Base-by-base conservation (phyloP, 1,139 yeast genomes). In the Saccharomyces hybrid region DNA sequence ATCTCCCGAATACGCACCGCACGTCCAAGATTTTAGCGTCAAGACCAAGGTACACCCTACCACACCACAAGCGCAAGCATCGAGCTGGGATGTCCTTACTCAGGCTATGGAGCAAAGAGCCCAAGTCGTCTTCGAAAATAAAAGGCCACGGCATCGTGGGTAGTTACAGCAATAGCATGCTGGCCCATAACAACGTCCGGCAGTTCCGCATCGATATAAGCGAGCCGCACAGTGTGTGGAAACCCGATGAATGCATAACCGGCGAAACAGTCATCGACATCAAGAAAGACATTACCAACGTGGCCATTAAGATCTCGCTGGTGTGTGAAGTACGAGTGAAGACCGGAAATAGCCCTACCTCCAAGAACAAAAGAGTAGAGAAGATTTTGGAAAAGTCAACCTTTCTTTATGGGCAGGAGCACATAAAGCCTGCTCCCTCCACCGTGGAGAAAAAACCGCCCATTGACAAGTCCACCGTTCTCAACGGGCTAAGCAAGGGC, bases 191-290 rank as follows among this genome's bases (percentile, higher is more conserved):
- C 20, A 34, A 34, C 23, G 42, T 80, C 57, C 77, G 79, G 53
- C 89, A 85, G 59, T 85, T 88, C 68, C 85, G 81, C 68, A 81
- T 88, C 48, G 77, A 76, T 51, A 72, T 88, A 54, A 85, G 83
- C 60, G 83, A 84, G 56, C 93, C 95, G 1, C 95, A 87, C 68
- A 79, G 80, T 63, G 55, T 63, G 8, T 65, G 70, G 75, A 71
- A 74, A 42, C 89, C 91, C 0, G 86, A 86, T 8, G 90, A 85
- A 53, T 80, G 76, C 59, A 77, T 85, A 3, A 72, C 77, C 1
- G 93, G 93, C 6, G 83, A 81, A 60, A 76, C 82, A 26, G 77
- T 82, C 2, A 70, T 85, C 14, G 76, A 79, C 8, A 68, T 84
- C 49, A 79, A 79, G 64, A 80, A 77, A 61, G 83, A 83, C 64